A percentile compares a stretch with the other conserved stretches of the same genome.
phyloP scores from a whole-genome alignment of 2,329 filamentous ascomycete species.

The Nigrospora oryzae region DNA sequence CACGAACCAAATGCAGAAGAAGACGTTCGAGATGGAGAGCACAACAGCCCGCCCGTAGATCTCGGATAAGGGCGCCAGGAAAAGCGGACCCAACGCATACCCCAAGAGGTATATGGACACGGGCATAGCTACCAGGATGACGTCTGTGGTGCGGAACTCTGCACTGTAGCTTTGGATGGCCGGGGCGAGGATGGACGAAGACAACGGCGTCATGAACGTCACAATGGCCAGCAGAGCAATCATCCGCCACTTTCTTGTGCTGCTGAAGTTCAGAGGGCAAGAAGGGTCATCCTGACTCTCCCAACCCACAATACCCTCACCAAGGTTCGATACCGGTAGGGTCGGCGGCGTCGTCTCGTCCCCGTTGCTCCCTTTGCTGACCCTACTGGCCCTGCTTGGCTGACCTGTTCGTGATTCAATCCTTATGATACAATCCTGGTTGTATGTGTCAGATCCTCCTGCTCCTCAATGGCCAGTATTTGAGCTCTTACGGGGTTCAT shows the following conservation, averaged over 20 bases:
- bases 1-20: slow-evolving; percentile 56
- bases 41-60: slow-evolving; percentile 54
- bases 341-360: slow-evolving; percentile 23
- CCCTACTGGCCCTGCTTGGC: slow-evolving; percentile 12
- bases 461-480: too few species aligned
- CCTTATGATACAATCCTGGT: neutral
- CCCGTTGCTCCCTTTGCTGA: slow-evolving; percentile 11
- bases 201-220: slow-evolving; percentile 58
- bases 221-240: slow-evolving; percentile 48
- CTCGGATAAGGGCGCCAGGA: slow-evolving; percentile 52
- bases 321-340: slow-evolving; percentile 42
- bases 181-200: slow-evolving; percentile 51
- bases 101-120: slow-evolving; percentile 56
- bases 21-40: slow-evolving; percentile 45
- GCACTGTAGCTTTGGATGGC: slow-evolving; percentile 32
- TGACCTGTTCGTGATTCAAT: neutral
- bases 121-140: slow-evolving; percentile 39
- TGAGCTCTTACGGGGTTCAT: too few species aligned
- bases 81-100: slow-evolving; percentile 48
- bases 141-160: slow-evolving; percentile 34
- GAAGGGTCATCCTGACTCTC: slow-evolving; percentile 47
- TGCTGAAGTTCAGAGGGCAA: slow-evolving; percentile 51
- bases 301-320: slow-evolving; percentile 49
- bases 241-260: slow-evolving; percentile 47
- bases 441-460: neutral